Percentiles rank a stretch among this genome's conserved stretches.
Conservation (phyloP, 768 basidiomycete genomes). For the Tephrocybe rancida region DNA sequence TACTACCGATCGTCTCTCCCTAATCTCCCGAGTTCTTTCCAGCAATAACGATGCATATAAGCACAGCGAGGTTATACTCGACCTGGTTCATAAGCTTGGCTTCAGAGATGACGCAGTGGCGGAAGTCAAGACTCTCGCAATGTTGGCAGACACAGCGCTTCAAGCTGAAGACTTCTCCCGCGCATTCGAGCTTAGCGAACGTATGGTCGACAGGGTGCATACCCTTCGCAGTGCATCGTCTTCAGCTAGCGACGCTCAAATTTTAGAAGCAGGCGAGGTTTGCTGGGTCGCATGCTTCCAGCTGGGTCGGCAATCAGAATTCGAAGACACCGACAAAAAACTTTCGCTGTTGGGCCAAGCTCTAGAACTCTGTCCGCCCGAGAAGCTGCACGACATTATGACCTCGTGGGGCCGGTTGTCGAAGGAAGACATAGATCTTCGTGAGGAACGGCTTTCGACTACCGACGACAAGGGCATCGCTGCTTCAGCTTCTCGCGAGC, state of each 20-base stretch:
- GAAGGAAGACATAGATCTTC: constrained; percentile 56
- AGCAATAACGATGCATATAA: constrained; percentile 87
- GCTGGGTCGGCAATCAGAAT: constrained; percentile 83
- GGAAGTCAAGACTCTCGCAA: constrained; percentile 81
- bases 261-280: constrained; percentile 71
- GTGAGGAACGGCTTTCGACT: constrained; percentile 42
- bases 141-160: constrained; percentile 89
- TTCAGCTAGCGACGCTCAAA: constrained; percentile 35
- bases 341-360: constrained; percentile 77
- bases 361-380: constrained; percentile 83
- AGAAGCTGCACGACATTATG: constrained; percentile 78
- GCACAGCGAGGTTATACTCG: constrained; percentile 90
- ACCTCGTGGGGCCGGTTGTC: constrained; percentile 77
- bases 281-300: constrained; percentile 92
- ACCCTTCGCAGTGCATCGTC: constrained; percentile 40
- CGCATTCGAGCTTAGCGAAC: constrained; percentile 71
- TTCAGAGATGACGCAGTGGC: constrained; percentile 73
- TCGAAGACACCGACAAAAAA: constrained; percentile 65
- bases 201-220: constrained; percentile 69
- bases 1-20: constrained; percentile 83
- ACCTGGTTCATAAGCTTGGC: constrained; percentile 88
- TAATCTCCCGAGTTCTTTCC: constrained; percentile 86
- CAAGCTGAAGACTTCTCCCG: constrained; percentile 77
- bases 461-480: constrained; percentile 27
- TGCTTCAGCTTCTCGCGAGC: constrained; percentile 15